phyloP scores from a whole-genome alignment of 192 early-diverging fungal species.

The Kickxella alabastrina region DNA sequence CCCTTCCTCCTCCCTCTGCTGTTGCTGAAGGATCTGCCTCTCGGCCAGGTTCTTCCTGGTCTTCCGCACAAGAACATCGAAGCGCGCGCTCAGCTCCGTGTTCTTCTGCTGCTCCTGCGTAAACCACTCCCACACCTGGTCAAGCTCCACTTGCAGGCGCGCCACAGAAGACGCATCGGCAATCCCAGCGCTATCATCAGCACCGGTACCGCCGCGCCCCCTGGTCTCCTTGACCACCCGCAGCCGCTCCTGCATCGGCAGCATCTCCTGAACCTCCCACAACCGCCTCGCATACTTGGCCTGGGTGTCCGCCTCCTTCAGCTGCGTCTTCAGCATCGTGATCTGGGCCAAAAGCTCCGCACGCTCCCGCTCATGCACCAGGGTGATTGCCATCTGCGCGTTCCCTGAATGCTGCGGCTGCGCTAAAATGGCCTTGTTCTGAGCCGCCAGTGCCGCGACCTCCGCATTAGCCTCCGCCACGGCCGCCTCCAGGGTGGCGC shows the following conservation, averaged over 20 bases:
- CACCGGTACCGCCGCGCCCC: not conserved
- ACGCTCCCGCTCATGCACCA: conserved; percentile 36
- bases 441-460: conserved; percentile 11
- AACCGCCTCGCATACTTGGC: conserved; percentile 19
- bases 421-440: conserved; percentile 10
- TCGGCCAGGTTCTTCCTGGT: too few relatives aligned
- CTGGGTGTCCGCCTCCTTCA: conserved; percentile 33
- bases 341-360: conserved; percentile 35
- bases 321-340: conserved; percentile 23
- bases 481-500: conserved; percentile 24
- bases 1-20: not conserved
- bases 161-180: conserved; percentile 8
- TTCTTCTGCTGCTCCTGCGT: conserved; percentile 39
- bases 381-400: conserved; percentile 23
- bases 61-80: conserved; percentile 47
- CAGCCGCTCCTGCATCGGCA: conserved; percentile 41
- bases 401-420: conserved; percentile 9
- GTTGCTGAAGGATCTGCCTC: conserved; percentile 4
- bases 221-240: conserved; percentile 1
- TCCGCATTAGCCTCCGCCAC: conserved; percentile 28
- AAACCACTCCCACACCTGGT: conserved; percentile 38
- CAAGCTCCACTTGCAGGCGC: conserved; percentile 20
- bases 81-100: conserved; percentile 40
- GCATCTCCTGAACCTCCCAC: conserved; percentile 45
- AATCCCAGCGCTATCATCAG: conserved; percentile 9